Conservation (phyloP, 1,284 basidiomycete genomes). For the Pseudozyma hubeiensis region DNA sequence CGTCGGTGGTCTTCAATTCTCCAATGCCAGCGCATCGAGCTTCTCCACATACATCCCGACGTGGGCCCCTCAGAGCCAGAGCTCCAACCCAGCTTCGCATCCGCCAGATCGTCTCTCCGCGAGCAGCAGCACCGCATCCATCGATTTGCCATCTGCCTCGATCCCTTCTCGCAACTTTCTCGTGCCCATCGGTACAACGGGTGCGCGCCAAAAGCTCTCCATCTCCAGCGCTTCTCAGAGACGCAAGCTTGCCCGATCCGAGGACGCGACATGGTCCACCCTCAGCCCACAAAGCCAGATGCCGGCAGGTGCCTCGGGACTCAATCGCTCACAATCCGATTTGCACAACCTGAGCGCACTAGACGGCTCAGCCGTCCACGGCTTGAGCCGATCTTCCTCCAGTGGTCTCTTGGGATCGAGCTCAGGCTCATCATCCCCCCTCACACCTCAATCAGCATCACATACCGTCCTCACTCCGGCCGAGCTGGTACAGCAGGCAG, state of each 20-base stretch:
- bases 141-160: constrained; percentile 16
- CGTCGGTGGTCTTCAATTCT: constrained; percentile 25
- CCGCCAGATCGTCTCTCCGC: constrained; percentile 12
- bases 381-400: constrained; percentile 21
- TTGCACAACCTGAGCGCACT: constrained; percentile 12
- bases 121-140: constrained; percentile 20
- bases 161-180: constrained; percentile 55
- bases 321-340: constrained; percentile 30
- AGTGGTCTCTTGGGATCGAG: constrained; percentile 3
- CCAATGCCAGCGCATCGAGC: constrained; percentile 9
- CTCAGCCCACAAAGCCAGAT: constrained; percentile 1
- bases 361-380: neutral
- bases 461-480: constrained; percentile 11
- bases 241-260: constrained; percentile 35
- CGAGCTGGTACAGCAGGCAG: constrained; percentile 41
- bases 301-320: neutral
- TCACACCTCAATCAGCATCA: constrained; percentile 3
- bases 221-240: constrained; percentile 55
- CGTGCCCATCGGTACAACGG: constrained; percentile 61
- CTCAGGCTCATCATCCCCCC: neutral
- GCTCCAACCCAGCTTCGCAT: neutral
- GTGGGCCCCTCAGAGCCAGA: constrained; percentile 13
- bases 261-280: constrained; percentile 27
- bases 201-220: constrained; percentile 60
- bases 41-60: constrained; percentile 21